A percentile compares a stretch with the other conserved stretches of the same genome.
Evolutionary conservation across 208 protist genomes (phyloP).

Genomic region (Jaenimonas drosophilae): DNA sequence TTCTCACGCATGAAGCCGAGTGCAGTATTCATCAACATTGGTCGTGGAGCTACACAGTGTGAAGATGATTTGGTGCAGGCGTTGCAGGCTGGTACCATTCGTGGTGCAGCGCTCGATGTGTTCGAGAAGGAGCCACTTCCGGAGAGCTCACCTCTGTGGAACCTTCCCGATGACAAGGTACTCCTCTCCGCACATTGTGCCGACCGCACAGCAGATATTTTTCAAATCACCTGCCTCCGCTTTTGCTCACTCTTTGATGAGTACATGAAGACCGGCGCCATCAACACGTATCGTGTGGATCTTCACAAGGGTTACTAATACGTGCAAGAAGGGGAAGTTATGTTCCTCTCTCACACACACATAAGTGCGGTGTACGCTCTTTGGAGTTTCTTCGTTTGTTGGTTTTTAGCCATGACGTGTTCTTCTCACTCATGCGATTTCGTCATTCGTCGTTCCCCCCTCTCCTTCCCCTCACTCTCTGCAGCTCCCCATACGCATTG

Average conservation of each 20-base stretch:
- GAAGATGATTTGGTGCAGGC: constrained; percentile 60
- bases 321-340: neutral
- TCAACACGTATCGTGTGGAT: constrained; percentile 19
- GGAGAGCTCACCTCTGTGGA: constrained; percentile 49
- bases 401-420: neutral
- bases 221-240: constrained; percentile 7
- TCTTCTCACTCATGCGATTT: neutral
- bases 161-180: constrained; percentile 47
- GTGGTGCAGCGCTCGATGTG: constrained; percentile 71
- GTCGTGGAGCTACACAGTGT: constrained; percentile 54
- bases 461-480: neutral
- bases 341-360: neutral
- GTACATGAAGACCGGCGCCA: constrained; percentile 4
- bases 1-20: constrained; percentile 75
- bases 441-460: neutral
- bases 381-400: constrained; percentile 5
- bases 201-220: constrained; percentile 23
- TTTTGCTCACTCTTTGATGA: constrained; percentile 20
- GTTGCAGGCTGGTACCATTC: constrained; percentile 44
- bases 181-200: constrained; percentile 59
- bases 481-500: too few species aligned
- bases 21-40: constrained; percentile 83
- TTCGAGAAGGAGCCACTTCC: constrained; percentile 72
- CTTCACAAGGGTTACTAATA: constrained; percentile 19
- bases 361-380: neutral